Base-by-base conservation (phyloP, 176 grass and related monocot genomes). In the Puya raimondii region DNA sequence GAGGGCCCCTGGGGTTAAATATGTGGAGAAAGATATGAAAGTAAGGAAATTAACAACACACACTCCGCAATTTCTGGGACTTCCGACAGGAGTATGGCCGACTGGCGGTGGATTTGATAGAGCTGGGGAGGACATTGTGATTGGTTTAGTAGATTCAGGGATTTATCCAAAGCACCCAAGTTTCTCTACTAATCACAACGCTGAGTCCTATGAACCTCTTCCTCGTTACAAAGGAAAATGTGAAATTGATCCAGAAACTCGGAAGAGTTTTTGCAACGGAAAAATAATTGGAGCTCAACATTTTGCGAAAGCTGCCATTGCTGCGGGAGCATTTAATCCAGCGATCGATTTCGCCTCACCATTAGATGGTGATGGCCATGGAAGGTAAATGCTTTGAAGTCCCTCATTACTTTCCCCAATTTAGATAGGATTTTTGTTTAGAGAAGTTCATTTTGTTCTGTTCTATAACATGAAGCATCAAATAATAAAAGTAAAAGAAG, bases 231-330 rank as follows among this genome's bases (percentile, higher is more conserved):
- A 81, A 71, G 95, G 95, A 57, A 99, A 99, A 75, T 99, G 95
- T 73, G 95, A 99, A 74, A 80, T 70, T 42, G 95, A 99, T 88
- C 95, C 84, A 70, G 80, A 76, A 70, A 91, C 85, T 72, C 63
- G 48, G 71, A 83, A 64, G 84, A 87, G 78, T 53, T 99, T 90
- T 71, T 99, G 94, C 74, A 99, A 99, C 33, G 94, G 94, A n/a
- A 99, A 99, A 82, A 99, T 99, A 84, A 82, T 99, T 80, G 94
- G 94, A 11, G 94, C 89, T 2, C 90, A 99, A 51, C 94, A 99
- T 93, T 99, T 99, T 82, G 94, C 94, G 1, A 99, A 99, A 90
- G 94, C 94, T 82, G 90, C 90, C 23, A 93, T 99, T 70, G 87
- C 94, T 76, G 80, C 94, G 51, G 94, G 94, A 64, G 89, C 84